Percentiles rank a stretch among this genome's conserved stretches.
Conservation (phyloP, 495 filamentous ascomycete species). For the Clohesyomyces aquaticus region DNA sequence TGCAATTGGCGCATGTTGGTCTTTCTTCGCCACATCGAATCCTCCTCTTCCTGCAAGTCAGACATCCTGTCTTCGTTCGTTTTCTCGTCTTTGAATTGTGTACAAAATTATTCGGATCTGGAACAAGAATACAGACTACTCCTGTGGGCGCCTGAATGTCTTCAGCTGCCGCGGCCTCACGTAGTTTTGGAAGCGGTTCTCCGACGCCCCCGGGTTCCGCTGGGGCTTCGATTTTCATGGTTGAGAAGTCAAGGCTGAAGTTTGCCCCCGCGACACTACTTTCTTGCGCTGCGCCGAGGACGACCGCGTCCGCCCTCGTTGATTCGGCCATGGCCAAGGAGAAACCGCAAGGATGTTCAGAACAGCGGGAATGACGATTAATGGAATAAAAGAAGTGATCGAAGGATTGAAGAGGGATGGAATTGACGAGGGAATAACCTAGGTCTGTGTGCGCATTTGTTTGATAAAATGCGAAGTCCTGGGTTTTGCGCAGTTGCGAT, state of each 20-base stretch:
- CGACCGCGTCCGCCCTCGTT: no score
- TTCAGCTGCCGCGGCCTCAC: background rate
- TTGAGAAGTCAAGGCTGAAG: no score
- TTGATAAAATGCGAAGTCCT: background rate
- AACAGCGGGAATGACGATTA: no score
- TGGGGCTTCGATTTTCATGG: no score
- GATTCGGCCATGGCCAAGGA: no score
- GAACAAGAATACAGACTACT: background rate
- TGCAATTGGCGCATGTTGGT: slow-evolving; percentile 87
- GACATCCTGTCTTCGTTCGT: slow-evolving; percentile 93
- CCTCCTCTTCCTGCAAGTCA: slow-evolving; percentile 91
- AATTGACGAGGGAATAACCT: background rate
- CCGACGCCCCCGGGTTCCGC: no score
- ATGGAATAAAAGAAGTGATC: background rate
- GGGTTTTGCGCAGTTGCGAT: slow-evolving; percentile 6
- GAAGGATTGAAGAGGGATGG: background rate
- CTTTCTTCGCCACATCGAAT: slow-evolving; percentile 98
- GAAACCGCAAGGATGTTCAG: no score
- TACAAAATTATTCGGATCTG: slow-evolving; percentile 4
- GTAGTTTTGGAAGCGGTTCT: no score
- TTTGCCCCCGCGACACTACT: no score
- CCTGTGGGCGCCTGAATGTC: background rate
- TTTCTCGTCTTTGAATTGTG: slow-evolving; percentile 56
- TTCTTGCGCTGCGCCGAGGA: no score
- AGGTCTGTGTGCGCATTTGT: background rate